Evolutionary conservation across 257 asterid genomes (phyloP).

Genomic region (Solanum chaucha): DNA sequence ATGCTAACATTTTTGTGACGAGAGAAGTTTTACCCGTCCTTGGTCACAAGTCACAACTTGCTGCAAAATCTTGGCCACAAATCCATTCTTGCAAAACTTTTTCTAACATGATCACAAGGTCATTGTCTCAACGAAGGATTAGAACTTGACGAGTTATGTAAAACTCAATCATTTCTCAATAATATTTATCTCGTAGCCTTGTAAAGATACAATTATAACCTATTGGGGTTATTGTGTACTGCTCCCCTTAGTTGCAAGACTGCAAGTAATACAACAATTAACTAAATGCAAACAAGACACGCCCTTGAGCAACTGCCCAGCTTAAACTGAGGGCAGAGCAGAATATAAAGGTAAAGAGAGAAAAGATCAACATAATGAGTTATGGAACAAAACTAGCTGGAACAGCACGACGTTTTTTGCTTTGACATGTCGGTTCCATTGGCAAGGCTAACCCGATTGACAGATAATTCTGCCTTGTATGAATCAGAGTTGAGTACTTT

Average conservation of each 20-base stretch:
- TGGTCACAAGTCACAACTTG: not conserved
- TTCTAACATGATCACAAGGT: not conserved
- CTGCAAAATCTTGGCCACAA: not conserved
- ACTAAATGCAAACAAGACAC: not conserved
- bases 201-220: not conserved
- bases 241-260: not conserved
- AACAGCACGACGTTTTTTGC: constrained; percentile 52
- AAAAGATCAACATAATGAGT: not conserved
- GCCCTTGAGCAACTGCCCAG: not conserved
- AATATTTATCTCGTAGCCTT: not conserved
- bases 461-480: constrained; percentile 54
- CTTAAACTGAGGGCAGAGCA: not conserved
- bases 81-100: not conserved
- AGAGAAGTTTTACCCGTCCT: not conserved
- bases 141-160: not conserved
- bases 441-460: constrained; percentile 38
- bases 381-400: constrained; percentile 19
- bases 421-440: constrained; percentile 44
- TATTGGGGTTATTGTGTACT: not conserved
- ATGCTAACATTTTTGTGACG: not conserved
- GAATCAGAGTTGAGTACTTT: constrained; percentile 54
- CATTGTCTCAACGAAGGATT: not conserved
- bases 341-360: not conserved
- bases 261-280: not conserved
- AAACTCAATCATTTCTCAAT: not conserved